A percentile compares a stretch with the other conserved stretches of the same genome.
phyloP scores from a whole-genome alignment of 2,329 filamentous ascomycete genomes.

The Neofusicoccum ribis region DNA sequence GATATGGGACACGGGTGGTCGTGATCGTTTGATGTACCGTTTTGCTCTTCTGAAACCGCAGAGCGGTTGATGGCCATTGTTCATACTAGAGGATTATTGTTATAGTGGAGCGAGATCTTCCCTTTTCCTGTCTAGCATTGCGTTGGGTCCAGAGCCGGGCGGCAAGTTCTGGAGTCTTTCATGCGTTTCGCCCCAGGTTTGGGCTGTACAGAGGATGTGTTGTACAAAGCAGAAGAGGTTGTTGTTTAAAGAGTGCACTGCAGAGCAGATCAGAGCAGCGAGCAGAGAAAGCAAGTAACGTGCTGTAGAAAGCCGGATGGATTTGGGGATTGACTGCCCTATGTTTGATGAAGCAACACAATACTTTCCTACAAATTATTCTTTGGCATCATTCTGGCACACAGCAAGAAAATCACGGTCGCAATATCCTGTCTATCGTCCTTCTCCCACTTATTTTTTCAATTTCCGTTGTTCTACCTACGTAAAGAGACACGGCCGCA shows the following conservation, averaged over 20 bases:
- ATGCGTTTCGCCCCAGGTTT: not conserved
- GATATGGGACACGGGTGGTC: slow-evolving; percentile 40
- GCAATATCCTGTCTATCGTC: too few species aligned
- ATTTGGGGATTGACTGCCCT: too few species aligned
- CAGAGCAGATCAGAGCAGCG: not conserved
- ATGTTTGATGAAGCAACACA: not conserved
- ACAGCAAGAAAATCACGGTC: too few species aligned
- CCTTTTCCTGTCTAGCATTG: not conserved
- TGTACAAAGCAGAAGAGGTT: not conserved
- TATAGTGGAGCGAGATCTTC: too few species aligned
- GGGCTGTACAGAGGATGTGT: not conserved
- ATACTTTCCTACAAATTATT: too few species aligned
- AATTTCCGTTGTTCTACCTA: too few species aligned
- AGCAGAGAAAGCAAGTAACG: not conserved
- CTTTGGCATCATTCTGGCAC: too few species aligned
- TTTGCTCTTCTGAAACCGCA: not conserved
- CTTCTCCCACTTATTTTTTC: too few species aligned
- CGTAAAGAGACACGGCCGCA: too few species aligned
- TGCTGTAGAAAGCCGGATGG: not conserved
- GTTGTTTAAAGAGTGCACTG: not conserved
- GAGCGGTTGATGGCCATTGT: not conserved
- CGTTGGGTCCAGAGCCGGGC: not conserved
- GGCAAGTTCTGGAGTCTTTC: not conserved
- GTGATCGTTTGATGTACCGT: not conserved
- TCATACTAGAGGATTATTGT: not conserved